These are phyloP conservation scores for Jamesozyma hellenica DNA, from an alignment of 805 yeast genomes.

Conservation along the genomic window DNA sequence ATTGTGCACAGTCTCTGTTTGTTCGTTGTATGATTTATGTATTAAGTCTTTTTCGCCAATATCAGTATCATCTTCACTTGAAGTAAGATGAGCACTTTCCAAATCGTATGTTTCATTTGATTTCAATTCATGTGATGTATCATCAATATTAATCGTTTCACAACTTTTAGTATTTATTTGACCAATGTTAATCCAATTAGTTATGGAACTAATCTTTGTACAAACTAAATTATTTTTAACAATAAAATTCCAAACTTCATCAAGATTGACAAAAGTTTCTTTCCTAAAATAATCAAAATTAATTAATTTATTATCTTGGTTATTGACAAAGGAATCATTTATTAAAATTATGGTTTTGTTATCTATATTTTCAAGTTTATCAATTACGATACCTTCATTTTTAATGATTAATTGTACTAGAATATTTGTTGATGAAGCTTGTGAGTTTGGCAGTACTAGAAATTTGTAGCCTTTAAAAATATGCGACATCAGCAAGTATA, in stretches of 20 bases:
- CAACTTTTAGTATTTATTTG: slow-evolving; percentile 1
- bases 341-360: slow-evolving; percentile 11
- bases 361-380: slow-evolving; percentile 3
- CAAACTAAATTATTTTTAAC: slow-evolving; percentile 7
- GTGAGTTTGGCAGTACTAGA: slow-evolving; percentile 17
- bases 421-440: slow-evolving; percentile 8
- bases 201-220: slow-evolving; percentile 10
- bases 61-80: not conserved
- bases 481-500: not conserved
- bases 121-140: not conserved
- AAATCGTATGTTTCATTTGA: no score
- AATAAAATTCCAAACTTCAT: slow-evolving; percentile 6
- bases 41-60: not conserved
- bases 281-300: slow-evolving; percentile 14
- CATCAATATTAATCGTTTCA: not conserved
- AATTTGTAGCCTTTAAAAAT: slow-evolving; percentile 2
- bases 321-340: slow-evolving; percentile 19
- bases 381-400: slow-evolving; percentile 17
- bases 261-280: slow-evolving; percentile 14
- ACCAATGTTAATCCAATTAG: slow-evolving; percentile 12
- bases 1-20: no score
- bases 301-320: slow-evolving; percentile 4
- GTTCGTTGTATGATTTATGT: no score
- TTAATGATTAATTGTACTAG: slow-evolving; percentile 10
- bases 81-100: not conserved